These are phyloP conservation scores for Pyropia haitanensis DNA, from an alignment of 23 red algal species.

Conservation along the genomic window DNA sequence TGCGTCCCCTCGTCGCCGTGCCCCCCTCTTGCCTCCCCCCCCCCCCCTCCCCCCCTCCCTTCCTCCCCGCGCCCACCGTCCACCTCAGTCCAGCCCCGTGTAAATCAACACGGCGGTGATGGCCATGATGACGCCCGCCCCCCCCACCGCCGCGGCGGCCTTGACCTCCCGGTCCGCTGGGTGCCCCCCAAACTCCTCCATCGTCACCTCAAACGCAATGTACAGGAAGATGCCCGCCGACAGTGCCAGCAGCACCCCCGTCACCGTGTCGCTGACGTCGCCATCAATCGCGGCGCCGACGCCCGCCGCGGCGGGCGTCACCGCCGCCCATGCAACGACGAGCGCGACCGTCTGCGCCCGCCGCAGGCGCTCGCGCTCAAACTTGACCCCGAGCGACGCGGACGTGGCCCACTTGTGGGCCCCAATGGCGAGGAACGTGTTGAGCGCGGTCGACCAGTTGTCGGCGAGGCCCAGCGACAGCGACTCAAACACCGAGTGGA, in stretches of 20 bases:
- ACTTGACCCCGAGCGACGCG: conserved; percentile 30
- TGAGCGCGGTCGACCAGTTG: conserved; percentile 13
- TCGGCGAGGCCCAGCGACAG: conserved; percentile 30
- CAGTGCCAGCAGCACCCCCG: conserved; percentile 33
- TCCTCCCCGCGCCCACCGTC: no score
- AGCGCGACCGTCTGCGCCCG: conserved; percentile 20
- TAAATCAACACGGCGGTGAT: no score
- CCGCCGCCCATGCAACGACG: conserved; percentile 8
- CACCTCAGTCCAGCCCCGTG: no score
- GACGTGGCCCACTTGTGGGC: conserved; percentile 34
- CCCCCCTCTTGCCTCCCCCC: no score
- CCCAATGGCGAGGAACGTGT: conserved; percentile 31
- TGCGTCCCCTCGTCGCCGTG: no score
- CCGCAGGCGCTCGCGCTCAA: not conserved
- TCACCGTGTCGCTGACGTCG: not conserved
- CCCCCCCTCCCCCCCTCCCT: no score
- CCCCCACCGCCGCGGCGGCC: no score
- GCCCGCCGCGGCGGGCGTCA: conserved; percentile 14
- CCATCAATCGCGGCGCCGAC: conserved; percentile 14
- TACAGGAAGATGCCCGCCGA: conserved; percentile 41
- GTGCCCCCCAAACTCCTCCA: no score
- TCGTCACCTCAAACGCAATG: conserved; percentile 4
- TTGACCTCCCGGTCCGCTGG: no score
- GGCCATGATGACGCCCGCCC: no score
- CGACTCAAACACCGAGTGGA: conserved; percentile 36